These are phyloP conservation scores for Vigna radiata DNA, from an alignment of 306 rosid genomes.

Conservation along the genomic window DNA sequence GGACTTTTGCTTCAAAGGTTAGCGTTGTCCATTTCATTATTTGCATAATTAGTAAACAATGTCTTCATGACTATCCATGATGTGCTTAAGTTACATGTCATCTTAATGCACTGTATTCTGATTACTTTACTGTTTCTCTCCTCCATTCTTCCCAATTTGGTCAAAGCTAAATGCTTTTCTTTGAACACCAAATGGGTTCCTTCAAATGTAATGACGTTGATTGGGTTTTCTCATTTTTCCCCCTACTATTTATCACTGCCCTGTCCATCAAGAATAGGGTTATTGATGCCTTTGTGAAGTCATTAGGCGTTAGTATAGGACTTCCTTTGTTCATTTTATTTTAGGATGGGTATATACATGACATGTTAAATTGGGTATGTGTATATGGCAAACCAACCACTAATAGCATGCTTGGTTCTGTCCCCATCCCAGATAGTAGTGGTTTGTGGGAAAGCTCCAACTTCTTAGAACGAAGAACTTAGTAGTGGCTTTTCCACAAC, in stretches of 20 bases:
- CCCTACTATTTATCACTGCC: neutral
- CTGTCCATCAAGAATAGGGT: neutral
- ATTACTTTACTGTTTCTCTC: too few relatives aligned
- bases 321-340: constrained; percentile 6
- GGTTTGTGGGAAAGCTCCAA: neutral
- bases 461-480: neutral
- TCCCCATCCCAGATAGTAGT: neutral
- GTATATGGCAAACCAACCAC: neutral
- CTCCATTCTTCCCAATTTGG: neutral
- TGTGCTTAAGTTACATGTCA: too few relatives aligned
- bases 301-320: neutral
- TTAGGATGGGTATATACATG: neutral
- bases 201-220: neutral
- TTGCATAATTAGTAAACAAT: neutral
- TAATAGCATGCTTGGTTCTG: neutral
- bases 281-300: neutral
- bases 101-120: too few relatives aligned
- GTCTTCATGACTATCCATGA: too few relatives aligned
- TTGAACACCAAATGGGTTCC: neutral
- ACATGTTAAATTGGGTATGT: too few relatives aligned
- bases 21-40: constrained; percentile 23
- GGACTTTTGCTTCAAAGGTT: constrained; percentile 97
- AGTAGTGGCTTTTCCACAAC: neutral
- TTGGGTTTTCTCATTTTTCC: neutral
- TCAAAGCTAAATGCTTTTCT: neutral